Percentiles rank a stretch among this genome's conserved stretches.
Evolutionary conservation across 306 rosid species (phyloP).

Genomic region (Inga leiocalycina): DNA sequence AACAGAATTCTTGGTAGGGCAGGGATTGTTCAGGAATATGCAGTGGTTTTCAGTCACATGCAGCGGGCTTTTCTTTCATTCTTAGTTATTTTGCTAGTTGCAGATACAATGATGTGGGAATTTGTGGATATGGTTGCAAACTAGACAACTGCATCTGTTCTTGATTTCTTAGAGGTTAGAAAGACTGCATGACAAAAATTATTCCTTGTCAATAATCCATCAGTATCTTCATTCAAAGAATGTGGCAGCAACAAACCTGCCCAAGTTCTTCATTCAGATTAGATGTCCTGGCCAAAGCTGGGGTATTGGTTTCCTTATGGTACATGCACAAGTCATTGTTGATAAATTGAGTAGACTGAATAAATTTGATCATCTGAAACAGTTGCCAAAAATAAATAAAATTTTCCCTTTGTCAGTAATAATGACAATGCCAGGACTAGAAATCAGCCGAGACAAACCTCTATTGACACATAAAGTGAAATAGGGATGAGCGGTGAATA

Average conservation of each 20-base stretch:
- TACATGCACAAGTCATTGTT: conserved; percentile 90
- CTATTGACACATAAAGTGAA: conserved; percentile 95
- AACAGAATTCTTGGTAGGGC: background rate
- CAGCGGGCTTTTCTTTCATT: background rate
- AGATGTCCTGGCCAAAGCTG: conserved; percentile 96
- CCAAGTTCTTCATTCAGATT: conserved; percentile 99
- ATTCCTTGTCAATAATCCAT: background rate
- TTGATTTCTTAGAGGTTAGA: background rate
- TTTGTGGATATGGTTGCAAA: background rate
- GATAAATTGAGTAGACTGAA: conserved; percentile 91
- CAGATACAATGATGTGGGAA: too few species aligned
- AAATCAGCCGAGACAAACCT: conserved; percentile 56
- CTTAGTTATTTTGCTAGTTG: background rate
- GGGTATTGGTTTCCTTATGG: conserved; percentile 83
- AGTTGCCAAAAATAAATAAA: conserved; percentile 27
- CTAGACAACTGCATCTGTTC: background rate
- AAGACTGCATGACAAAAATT: background rate
- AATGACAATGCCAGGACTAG: conserved; percentile 16
- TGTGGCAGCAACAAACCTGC: conserved; percentile 57
- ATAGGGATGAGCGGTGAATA: conserved; percentile 95
- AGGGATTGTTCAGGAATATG: background rate
- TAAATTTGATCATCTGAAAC: conserved; percentile 92
- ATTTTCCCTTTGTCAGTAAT: conserved; percentile 24
- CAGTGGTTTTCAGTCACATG: background rate
- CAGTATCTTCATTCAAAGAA: background rate